Base-by-base conservation (phyloP, 2,329 filamentous ascomycete genomes). In the Arthrinium phaeospermum region DNA sequence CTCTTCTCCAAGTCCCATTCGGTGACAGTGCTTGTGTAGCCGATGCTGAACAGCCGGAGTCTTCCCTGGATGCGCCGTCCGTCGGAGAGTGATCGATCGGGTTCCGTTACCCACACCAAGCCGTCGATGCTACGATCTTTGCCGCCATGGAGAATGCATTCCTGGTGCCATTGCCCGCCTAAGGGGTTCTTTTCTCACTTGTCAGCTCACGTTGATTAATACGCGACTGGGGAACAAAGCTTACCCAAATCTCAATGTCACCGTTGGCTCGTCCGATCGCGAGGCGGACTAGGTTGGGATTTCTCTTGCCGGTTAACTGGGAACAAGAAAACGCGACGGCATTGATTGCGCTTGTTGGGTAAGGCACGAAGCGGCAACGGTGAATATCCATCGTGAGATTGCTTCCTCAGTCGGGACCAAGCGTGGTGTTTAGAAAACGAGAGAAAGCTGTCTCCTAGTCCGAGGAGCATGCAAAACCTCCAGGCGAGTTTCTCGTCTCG, bases 281-380 rank as follows among this genome's bases (percentile, higher is more conserved):
- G 71, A 98, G 89, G 76, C 95, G 91, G 71, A 94, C 88, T 70
- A 88, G 91, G 74, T 87, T 89, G 30, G 88, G 86, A 77, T 83
- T 88, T 77, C 81, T 84, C 75, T 84, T 82, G 73, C 87, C 84
- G 76, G 83, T 83, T 70, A 84, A 75, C 73, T 83, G 85, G 27
- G 93, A 87, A 81, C 98, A 94, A 7, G 96, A 98, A 82, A 99
- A 98, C 76, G 96, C 94, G 80, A 98, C 90, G 75, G 94, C 92
- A 84, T 98, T 98, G 83, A 99, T 98, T 72, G 95, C 92, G 73
- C 94, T 94, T 10, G 94, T 93, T 75, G 95, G 94, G 83, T 94
- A 98, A 53, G 94, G 93, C 77, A 99, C 93, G 85, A 99, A 99
- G 80, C 96, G 94, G 81, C 95, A 97, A 79, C 96, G 94, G 86